Conservation (phyloP, 192 early-diverging fungal species). For the Backusella sp. region DNA sequence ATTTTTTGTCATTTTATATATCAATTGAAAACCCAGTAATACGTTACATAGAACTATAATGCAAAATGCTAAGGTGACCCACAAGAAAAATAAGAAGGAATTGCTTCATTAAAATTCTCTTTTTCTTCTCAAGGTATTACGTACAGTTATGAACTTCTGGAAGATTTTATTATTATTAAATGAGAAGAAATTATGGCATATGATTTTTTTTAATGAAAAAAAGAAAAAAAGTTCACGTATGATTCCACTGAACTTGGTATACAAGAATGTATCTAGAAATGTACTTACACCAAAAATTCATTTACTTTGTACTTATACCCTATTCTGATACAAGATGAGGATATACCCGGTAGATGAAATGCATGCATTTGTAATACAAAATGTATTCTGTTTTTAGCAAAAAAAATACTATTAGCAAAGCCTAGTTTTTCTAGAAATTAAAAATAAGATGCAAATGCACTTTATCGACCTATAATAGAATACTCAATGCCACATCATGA, state of each 20-base stretch:
- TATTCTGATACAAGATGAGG: not conserved
- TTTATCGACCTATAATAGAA: not conserved
- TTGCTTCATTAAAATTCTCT: not conserved
- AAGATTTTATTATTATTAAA: not conserved
- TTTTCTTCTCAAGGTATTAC: not conserved
- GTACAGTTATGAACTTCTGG: not conserved
- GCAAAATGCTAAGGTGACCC: not conserved
- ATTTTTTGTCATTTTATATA: not conserved
- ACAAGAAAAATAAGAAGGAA: not conserved
- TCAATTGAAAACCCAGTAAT: not conserved
- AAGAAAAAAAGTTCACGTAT: not conserved
- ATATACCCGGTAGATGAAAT: not conserved
- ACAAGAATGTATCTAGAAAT: not conserved
- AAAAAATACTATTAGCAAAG: not conserved
- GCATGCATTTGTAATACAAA: not conserved
- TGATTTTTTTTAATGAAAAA: not conserved
- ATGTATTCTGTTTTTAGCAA: not conserved
- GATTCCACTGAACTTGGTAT: not conserved
- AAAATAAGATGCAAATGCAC: no score
- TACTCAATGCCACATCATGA: not conserved
- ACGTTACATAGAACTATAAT: not conserved
- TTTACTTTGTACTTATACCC: not conserved
- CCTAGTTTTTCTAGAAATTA: not conserved
- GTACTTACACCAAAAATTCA: not conserved
- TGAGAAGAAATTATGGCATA: not conserved